These are phyloP conservation scores for Cymbopogon flexuosus DNA, from an alignment of 202 grass and related monocot genomes.

Conservation along the genomic window DNA sequence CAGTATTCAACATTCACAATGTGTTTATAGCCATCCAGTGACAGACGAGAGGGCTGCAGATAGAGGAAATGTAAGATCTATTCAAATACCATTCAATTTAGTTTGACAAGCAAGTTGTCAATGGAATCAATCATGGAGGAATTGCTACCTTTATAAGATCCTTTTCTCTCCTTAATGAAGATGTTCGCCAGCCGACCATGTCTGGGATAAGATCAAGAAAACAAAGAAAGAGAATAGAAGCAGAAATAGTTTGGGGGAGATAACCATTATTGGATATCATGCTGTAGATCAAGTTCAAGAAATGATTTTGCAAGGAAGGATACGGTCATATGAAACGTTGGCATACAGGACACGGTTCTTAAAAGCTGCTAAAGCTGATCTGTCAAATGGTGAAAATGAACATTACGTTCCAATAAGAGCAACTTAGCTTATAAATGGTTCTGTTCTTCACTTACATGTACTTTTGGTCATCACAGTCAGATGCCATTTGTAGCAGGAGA, in stretches of 20 bases:
- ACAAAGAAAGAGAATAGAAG: slow-evolving; percentile 5
- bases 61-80: not conserved
- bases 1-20: slow-evolving; percentile 70
- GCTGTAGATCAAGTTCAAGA: slow-evolving; percentile 15
- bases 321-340: slow-evolving; percentile 92
- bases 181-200: slow-evolving; percentile 90
- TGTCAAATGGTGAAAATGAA: slow-evolving; percentile 35
- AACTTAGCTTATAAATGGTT: not conserved
- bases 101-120: not conserved
- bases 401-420: not conserved
- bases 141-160: slow-evolving; percentile 54
- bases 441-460: slow-evolving; percentile 49
- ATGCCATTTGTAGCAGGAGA: slow-evolving; percentile 72
- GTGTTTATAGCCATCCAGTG: slow-evolving; percentile 69
- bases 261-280: not conserved
- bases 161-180: slow-evolving; percentile 77
- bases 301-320: slow-evolving; percentile 33
- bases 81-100: not conserved
- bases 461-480: slow-evolving; percentile 55
- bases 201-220: slow-evolving; percentile 63
- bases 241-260: not conserved
- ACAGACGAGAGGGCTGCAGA: slow-evolving; percentile 51
- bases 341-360: slow-evolving; percentile 66
- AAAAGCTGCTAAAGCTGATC: slow-evolving; percentile 71
- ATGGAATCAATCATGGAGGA: not conserved